Conservation (phyloP, 805 yeast genomes). For the Lipomyces lipofer region DNA sequence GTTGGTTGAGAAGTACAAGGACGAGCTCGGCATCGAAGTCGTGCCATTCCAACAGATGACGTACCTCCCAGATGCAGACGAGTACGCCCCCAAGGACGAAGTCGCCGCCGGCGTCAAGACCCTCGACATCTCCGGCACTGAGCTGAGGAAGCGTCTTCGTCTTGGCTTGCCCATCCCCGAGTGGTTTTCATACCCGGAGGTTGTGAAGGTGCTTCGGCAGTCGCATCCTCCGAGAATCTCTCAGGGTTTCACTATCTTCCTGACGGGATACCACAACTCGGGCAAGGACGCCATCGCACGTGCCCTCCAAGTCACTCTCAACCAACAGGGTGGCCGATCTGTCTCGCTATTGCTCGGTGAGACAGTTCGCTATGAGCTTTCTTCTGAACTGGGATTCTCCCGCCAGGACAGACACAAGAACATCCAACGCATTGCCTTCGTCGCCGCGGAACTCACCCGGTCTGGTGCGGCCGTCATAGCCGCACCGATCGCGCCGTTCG, state of each 20-base stretch:
- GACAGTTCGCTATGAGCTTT: slow-evolving; percentile 44
- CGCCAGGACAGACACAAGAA: slow-evolving; percentile 44
- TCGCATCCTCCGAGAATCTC: slow-evolving; percentile 86
- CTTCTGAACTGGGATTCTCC: slow-evolving; percentile 46
- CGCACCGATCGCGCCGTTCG: slow-evolving; percentile 53
- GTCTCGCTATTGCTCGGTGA: slow-evolving; percentile 58
- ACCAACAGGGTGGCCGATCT: slow-evolving; percentile 87
- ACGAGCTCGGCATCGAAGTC: slow-evolving; percentile 82
- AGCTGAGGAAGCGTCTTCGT: slow-evolving; percentile 81
- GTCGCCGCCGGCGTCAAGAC: slow-evolving; percentile 79
- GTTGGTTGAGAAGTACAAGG: slow-evolving; percentile 69
- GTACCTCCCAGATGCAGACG: slow-evolving; percentile 89
- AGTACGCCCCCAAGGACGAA: slow-evolving; percentile 93
- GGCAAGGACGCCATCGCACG: slow-evolving; percentile 68
- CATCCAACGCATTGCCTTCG: slow-evolving; percentile 55
- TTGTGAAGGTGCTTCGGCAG: slow-evolving; percentile 85
- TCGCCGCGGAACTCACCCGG: slow-evolving; percentile 73
- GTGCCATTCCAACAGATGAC: slow-evolving; percentile 98
- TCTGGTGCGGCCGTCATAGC: slow-evolving; percentile 92
- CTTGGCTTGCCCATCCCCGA: slow-evolving; percentile 88
- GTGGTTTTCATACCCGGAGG: slow-evolving; percentile 98
- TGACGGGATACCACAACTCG: slow-evolving; percentile 60
- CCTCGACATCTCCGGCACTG: slow-evolving; percentile 91
- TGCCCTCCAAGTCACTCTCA: slow-evolving; percentile 85
- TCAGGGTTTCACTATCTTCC: slow-evolving; percentile 83